Evolutionary conservation across 176 grass and related monocot species (phyloP), one percentile per base, ranked within the genome.

Genomic region (Panicum miliaceum): DNA sequence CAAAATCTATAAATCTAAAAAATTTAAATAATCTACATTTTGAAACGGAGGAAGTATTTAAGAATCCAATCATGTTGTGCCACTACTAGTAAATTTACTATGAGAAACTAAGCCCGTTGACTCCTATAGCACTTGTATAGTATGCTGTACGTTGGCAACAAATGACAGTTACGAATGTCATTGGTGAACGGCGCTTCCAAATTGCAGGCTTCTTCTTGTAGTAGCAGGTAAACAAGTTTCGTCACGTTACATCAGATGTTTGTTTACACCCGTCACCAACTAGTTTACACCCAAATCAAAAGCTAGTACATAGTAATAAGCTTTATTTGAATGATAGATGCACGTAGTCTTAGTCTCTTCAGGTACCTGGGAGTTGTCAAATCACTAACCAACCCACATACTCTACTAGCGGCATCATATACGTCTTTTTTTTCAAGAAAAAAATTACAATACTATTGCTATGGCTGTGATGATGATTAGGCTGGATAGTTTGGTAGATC

Each of bases 401-500:
- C n/a, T n/a, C n/a, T n/a, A 50, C 12, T 19, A 29, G 43, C 5
- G 19, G 27, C 26, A 47, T 5, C 46, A 50, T 65, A 0, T 46
- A 0, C n/a, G n/a, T 23, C 6, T 23, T 10, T 53, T 64, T 65
- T n/a, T 8, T 64, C 5, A 48, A 64, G n/a, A 51, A 51, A 29
- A 9, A 27, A 14, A 15, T 6, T 2, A 23, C 22, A 76, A 77
- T 47, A 29, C 8, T 64, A 9, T 36, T 64, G 19, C 16, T 15
- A 7, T 51, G 18, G 12, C 11, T 66, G 27, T n/a, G n/a, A n/a
- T n/a, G n/a, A 53, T 53, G 78, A 51, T 80, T 53, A 51, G 29
- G 45, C 77, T 37, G 32, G 27, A 68, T 53, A 22, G 47, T 52
- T 67, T 68, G 78, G 63, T 68, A 37, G 78, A 81, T 68, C 46